A percentile compares a stretch with the other conserved stretches of the same genome.
phyloP scores from a whole-genome alignment of 768 basidiomycete genomes.

The Hydnum rufescens region DNA sequence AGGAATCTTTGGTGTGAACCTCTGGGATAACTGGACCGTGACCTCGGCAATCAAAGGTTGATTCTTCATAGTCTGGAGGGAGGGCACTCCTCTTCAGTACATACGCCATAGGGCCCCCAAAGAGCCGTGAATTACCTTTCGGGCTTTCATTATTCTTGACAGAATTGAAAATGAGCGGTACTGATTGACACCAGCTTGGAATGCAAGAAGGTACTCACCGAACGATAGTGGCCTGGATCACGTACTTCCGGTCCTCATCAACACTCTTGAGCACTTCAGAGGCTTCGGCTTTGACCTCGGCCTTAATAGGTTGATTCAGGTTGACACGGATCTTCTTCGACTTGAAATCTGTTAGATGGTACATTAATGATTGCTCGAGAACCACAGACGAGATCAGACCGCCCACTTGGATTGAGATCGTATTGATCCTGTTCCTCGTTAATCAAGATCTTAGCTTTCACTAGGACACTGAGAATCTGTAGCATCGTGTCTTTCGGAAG shows the following conservation, averaged over 20 bases:
- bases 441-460: conserved; percentile 77
- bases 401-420: conserved; percentile 67
- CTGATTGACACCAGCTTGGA: background rate
- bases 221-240: conserved; percentile 9
- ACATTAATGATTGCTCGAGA: conserved; percentile 1
- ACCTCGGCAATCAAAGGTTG: conserved; percentile 79
- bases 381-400: background rate
- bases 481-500: conserved; percentile 53
- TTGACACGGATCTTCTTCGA: conserved; percentile 18
- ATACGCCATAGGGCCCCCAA: background rate
- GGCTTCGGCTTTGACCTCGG: conserved; percentile 82
- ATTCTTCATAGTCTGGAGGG: conserved; percentile 61
- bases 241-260: conserved; percentile 77
- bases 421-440: conserved; percentile 80
- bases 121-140: conserved; percentile 27
- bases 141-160: conserved; percentile 77
- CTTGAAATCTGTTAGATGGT: conserved; percentile 13
- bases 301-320: conserved; percentile 50
- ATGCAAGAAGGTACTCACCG: conserved; percentile 3
- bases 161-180: background rate
- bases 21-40: conserved; percentile 68
- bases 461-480: conserved; percentile 34
- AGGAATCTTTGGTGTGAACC: conserved; percentile 82
- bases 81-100: background rate
- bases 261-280: conserved; percentile 82